Conservation (phyloP, 208 protist genomes). For the Trichomonas gallinae region DNA sequence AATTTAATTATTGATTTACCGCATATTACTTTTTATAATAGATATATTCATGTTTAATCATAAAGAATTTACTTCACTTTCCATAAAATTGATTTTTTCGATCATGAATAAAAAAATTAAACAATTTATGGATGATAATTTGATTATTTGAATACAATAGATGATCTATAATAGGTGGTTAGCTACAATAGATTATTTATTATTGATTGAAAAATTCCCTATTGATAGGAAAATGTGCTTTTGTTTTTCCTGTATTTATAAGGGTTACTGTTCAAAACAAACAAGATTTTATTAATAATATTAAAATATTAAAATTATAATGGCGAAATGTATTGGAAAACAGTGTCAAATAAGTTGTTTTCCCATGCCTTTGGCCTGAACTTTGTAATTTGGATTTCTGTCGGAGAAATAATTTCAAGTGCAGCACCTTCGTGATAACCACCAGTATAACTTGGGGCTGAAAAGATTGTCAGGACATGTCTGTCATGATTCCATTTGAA, state of each 20-base stretch:
- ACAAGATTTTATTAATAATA: too few relatives aligned
- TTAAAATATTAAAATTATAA: not conserved
- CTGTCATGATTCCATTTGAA: conserved; percentile 51
- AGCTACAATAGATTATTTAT: too few relatives aligned
- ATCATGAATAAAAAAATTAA: too few relatives aligned
- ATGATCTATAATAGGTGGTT: too few relatives aligned
- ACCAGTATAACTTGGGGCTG: conserved; percentile 38
- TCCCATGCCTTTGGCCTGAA: not conserved
- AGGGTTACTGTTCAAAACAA: too few relatives aligned
- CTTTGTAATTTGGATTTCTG: not conserved
- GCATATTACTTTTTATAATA: not conserved
- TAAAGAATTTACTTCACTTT: too few relatives aligned
- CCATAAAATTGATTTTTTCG: too few relatives aligned
- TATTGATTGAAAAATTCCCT: too few relatives aligned
- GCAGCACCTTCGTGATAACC: not conserved
- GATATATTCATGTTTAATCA: not conserved
- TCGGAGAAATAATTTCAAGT: not conserved
- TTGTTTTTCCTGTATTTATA: too few relatives aligned
- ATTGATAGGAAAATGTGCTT: too few relatives aligned
- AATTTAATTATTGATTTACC: not conserved
- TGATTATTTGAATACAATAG: too few relatives aligned
- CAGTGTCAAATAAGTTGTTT: not conserved
- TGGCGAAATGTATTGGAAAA: not conserved
- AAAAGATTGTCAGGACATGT: conserved; percentile 41
- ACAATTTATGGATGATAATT: too few relatives aligned